These are phyloP conservation scores for Aspergillus thermomutatus DNA, from an alignment of 2,329 filamentous ascomycete genomes.

Conservation along the genomic window DNA sequence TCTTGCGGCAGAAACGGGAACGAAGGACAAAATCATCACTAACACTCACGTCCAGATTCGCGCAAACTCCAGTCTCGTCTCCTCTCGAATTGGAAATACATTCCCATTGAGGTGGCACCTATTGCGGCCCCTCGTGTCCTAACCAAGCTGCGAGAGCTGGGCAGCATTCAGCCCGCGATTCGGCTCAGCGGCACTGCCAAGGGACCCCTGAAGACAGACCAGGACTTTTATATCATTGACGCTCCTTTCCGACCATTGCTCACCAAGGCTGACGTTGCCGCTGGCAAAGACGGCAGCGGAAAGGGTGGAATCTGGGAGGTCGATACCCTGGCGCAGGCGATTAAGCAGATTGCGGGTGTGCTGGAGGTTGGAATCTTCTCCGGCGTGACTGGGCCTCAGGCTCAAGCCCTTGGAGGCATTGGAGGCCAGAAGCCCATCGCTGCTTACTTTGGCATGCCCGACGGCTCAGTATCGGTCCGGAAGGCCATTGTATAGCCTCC, in stretches of 20 bases:
- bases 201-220: conserved; percentile 79
- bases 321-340: conserved; percentile 64
- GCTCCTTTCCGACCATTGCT: conserved; percentile 78
- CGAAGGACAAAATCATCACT: not conserved
- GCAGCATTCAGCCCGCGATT: conserved; percentile 67
- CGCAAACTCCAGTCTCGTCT: conserved; percentile 81
- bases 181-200: conserved; percentile 72
- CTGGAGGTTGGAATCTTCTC: conserved; percentile 90
- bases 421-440: conserved; percentile 88
- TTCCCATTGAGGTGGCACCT: conserved; percentile 92
- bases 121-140: conserved; percentile 77
- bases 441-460: conserved; percentile 90
- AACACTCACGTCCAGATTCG: conserved; percentile 59
- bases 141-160: conserved; percentile 66
- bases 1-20: not conserved
- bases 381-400: conserved; percentile 72
- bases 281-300: conserved; percentile 51
- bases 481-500: conserved; percentile 29
- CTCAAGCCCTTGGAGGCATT: conserved; percentile 56
- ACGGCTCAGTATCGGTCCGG: conserved; percentile 63
- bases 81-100: conserved; percentile 70
- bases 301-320: conserved; percentile 76
- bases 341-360: conserved; percentile 81
- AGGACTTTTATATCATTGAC: conserved; percentile 86
- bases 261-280: conserved; percentile 55